Percentiles rank a stretch among this genome's conserved stretches.
Conservation (phyloP, 2,329 filamentous ascomycete species). For the Phaeoacremonium minimum region DNA sequence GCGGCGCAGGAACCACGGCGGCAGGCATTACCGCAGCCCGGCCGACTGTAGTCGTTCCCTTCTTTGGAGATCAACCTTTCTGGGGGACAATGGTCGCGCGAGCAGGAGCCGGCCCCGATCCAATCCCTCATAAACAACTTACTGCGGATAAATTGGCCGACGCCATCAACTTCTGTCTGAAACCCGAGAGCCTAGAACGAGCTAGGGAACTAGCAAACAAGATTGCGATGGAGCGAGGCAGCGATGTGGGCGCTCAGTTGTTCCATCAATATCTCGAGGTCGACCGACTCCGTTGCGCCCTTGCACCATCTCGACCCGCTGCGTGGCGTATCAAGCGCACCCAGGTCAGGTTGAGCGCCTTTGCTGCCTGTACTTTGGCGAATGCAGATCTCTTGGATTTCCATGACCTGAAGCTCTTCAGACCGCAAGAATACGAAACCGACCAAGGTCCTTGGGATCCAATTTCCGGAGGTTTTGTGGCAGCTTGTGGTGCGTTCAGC, state of each 20-base stretch:
- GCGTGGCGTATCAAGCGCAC: constrained; percentile 68
- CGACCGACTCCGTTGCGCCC: constrained; percentile 59
- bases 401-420: constrained; percentile 62
- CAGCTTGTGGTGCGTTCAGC: constrained; percentile 69
- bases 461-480: constrained; percentile 67
- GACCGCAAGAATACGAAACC: constrained; percentile 60
- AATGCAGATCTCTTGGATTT: constrained; percentile 61
- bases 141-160: constrained; percentile 24
- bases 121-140: constrained; percentile 29
- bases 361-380: constrained; percentile 64
- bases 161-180: constrained; percentile 26
- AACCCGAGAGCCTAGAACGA: constrained; percentile 18
- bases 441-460: constrained; percentile 72
- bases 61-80: constrained; percentile 81
- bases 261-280: constrained; percentile 64
- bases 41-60: constrained; percentile 78
- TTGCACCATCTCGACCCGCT: constrained; percentile 61
- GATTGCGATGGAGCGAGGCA: constrained; percentile 36
- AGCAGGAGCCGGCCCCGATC: constrained; percentile 64
- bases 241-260: constrained; percentile 53
- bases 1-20: constrained; percentile 82
- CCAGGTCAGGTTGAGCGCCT: constrained; percentile 59
- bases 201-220: constrained; percentile 16
- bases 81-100: constrained; percentile 73
- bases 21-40: constrained; percentile 76